Evolutionary conservation across 148 eudicot genomes (phyloP), one percentile per base, ranked within the genome.

Genomic region (Chenopodium berlandieri): DNA sequence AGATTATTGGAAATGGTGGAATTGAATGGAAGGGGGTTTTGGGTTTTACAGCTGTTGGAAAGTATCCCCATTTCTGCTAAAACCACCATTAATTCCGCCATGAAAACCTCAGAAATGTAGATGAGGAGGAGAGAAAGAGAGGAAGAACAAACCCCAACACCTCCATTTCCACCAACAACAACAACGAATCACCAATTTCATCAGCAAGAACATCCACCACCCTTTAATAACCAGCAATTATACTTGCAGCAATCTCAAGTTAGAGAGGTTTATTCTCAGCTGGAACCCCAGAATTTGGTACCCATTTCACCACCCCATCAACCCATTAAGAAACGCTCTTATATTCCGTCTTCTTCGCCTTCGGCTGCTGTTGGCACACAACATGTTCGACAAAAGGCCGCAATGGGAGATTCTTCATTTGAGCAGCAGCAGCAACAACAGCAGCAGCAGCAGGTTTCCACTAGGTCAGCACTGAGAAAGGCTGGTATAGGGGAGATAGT

Each of bases 401-500:
- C 84, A 89, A 88, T 89, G 96, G 92, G 79, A 70, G 85, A 86
- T 76, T 31, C 80, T 31, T 47, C 68, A 9, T 16, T 37, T 30
- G 22, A 32, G 37, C 66, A 75, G 78, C 23, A 75, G 66, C 63
- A 81, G 66, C 63, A 81, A 22, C 58, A 32, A 27, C 66, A 75
- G 47, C 23, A 75, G 46, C 23, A 54, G 47, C 63, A 81, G 32
- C 71, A 67, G 13, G 72, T 76, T 17, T 77, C 88, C 20, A 80
- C 89, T 63, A 84, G 91, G 63, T 52, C 88, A 63, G 89, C 92
- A 19, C 69, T 88, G 32, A 88, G 91, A 66, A 88, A 80, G 80
- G 82, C 86, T 14, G 90, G 83, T 11, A 78, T 83, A 23, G 97
- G 97, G 11, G 97, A 94, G 87, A 94, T 94, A 19, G 98, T 92